phyloP scores from a whole-genome alignment of 805 yeast species.

The Metschnikowia cerradonensis region DNA sequence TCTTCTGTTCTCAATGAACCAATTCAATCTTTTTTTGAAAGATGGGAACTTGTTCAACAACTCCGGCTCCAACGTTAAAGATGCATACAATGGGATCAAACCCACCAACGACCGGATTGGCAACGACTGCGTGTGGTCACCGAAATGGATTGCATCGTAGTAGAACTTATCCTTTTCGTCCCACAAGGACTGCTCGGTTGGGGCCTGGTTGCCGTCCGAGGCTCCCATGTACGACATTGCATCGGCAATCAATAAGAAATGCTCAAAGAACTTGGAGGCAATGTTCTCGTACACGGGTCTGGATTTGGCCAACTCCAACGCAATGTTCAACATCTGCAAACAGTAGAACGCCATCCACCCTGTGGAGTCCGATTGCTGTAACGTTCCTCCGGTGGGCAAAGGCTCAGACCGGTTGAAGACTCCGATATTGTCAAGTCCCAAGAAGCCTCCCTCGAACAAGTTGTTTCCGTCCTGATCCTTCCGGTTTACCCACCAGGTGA shows the following conservation, averaged over 20 bases:
- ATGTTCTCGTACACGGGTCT: conserved; percentile 87
- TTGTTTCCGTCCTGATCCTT: conserved; percentile 84
- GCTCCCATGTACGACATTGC: conserved; percentile 75
- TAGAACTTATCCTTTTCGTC: conserved; percentile 84
- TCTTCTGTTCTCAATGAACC: conserved; percentile 73
- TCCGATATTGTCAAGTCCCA: conserved; percentile 91
- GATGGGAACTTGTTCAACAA: conserved; percentile 71
- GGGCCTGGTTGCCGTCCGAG: conserved; percentile 34
- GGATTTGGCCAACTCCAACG: conserved; percentile 81
- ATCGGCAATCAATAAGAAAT: conserved; percentile 84
- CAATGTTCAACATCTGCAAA: conserved; percentile 86
- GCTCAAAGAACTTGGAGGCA: conserved; percentile 92
- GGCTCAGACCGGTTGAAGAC: conserved; percentile 91
- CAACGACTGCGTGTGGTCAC: conserved; percentile 56
- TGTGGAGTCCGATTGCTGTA: conserved; percentile 93
- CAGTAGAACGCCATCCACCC: conserved; percentile 97
- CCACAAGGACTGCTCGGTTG: conserved; percentile 70
- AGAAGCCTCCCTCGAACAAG: conserved; percentile 90
- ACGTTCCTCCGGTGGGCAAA: conserved; percentile 83
- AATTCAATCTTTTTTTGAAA: conserved; percentile 75
- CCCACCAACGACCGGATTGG: conserved; percentile 91
- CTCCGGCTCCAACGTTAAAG: conserved; percentile 83
- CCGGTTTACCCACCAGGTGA: conserved; percentile 97
- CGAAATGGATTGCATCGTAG: conserved; percentile 89
- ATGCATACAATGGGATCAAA: conserved; percentile 84